Evolutionary conservation across 257 asterid genomes (phyloP).

Genomic region (Misopates orontium): DNA sequence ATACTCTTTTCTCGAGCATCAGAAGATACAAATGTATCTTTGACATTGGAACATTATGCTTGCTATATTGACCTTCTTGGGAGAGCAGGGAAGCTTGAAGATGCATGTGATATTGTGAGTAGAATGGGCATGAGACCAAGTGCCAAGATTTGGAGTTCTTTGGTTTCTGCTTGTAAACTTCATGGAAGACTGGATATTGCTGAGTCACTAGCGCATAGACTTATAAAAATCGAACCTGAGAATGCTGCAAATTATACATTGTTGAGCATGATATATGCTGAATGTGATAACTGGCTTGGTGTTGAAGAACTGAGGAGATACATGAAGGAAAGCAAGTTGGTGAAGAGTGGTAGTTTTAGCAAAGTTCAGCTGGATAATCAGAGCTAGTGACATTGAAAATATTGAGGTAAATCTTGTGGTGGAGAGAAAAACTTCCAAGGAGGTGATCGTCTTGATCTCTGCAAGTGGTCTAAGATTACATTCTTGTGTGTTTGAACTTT

Average conservation of each 20-base stretch:
- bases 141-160: slow-evolving; percentile 48
- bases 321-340: slow-evolving; percentile 41
- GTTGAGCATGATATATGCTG: slow-evolving; percentile 61
- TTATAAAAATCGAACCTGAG: slow-evolving; percentile 59
- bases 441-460: too few relatives aligned
- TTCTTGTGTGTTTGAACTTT: too few relatives aligned
- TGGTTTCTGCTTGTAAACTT: slow-evolving; percentile 59
- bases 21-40: slow-evolving; percentile 28
- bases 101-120: slow-evolving; percentile 47
- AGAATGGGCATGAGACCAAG: slow-evolving; percentile 44
- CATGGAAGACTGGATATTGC: slow-evolving; percentile 67
- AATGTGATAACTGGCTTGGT: slow-evolving; percentile 61
- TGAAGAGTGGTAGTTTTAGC: slow-evolving; percentile 55
- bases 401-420: background rate
- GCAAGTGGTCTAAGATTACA: too few relatives aligned
- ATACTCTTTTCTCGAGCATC: slow-evolving; percentile 41
- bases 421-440: background rate
- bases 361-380: slow-evolving; percentile 33
- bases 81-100: slow-evolving; percentile 65
- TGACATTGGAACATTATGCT: slow-evolving; percentile 58
- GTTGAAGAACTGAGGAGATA: slow-evolving; percentile 56
- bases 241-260: slow-evolving; percentile 60
- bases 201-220: slow-evolving; percentile 41
- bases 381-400: background rate
- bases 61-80: slow-evolving; percentile 72